Percentiles rank a stretch among this genome's conserved stretches.
Conservation (phyloP, 257 asterid genomes). For the Fraxinus pennsylvanica region DNA sequence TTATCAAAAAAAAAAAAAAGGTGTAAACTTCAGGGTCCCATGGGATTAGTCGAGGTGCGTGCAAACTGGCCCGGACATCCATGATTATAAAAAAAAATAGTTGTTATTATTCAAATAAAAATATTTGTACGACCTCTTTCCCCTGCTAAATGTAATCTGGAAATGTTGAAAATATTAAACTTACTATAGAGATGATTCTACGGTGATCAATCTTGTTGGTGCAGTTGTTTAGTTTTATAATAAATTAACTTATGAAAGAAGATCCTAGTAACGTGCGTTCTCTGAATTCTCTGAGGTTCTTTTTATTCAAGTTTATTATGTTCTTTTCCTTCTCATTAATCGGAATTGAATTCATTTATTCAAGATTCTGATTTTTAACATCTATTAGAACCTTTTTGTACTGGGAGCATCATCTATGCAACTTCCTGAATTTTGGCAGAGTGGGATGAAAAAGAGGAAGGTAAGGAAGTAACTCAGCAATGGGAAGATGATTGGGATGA, state of each 20-base stretch:
- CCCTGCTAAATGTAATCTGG: too few species aligned
- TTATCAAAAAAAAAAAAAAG: too few species aligned
- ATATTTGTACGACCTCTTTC: background rate
- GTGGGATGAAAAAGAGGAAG: conserved; percentile 23
- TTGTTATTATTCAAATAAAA: background rate
- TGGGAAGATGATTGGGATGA: conserved; percentile 40
- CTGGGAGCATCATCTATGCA: background rate
- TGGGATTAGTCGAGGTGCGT: too few species aligned
- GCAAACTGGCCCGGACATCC: too few species aligned
- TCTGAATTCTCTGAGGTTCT: too few species aligned
- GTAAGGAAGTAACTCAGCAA: conserved; percentile 24
- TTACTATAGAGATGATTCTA: too few species aligned
- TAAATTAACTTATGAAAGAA: background rate
- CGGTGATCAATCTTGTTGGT: too few species aligned
- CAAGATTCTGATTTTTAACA: too few species aligned
- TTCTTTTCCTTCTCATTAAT: background rate
- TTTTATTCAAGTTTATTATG: background rate
- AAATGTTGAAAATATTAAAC: too few species aligned
- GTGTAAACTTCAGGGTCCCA: too few species aligned
- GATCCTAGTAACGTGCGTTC: background rate
- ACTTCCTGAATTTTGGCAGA: conserved; percentile 11
- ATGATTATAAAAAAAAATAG: too few species aligned
- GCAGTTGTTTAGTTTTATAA: too few species aligned
- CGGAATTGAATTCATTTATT: background rate
- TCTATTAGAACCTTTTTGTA: background rate